phyloP scores from a whole-genome alignment of 192 early-diverging fungal species.

The Umbelopsis sp. region DNA sequence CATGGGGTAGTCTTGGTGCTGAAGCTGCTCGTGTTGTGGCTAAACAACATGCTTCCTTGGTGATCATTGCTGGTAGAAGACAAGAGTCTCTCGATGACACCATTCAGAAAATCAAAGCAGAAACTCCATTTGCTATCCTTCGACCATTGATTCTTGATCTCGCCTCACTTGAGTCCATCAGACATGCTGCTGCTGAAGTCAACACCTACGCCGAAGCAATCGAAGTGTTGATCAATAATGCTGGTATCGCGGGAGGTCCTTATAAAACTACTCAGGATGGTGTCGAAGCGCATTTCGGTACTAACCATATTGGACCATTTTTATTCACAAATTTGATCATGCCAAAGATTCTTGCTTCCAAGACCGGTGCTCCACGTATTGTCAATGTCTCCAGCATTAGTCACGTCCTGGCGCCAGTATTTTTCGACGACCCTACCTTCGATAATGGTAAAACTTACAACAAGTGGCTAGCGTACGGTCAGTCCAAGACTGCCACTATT shows the following conservation, averaged over 20 bases:
- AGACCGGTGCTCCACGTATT: background rate
- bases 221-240: constrained; percentile 22
- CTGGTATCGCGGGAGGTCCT: constrained; percentile 57
- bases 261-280: constrained; percentile 51
- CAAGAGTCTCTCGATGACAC: constrained; percentile 15
- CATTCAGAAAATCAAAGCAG: constrained; percentile 27
- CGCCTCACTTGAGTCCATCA: constrained; percentile 39
- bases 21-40: background rate
- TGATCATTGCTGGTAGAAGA: constrained; percentile 24
- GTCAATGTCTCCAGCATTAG: constrained; percentile 27
- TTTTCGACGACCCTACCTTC: background rate
- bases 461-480: constrained; percentile 16
- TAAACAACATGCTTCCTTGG: background rate
- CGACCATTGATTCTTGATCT: constrained; percentile 31
- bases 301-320: constrained; percentile 66
- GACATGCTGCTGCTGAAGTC: background rate
- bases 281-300: constrained; percentile 65
- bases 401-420: background rate
- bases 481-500: constrained; percentile 14
- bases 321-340: constrained; percentile 30
- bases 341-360: constrained; percentile 16
- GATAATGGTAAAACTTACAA: background rate
- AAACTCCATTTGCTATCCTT: constrained; percentile 19
- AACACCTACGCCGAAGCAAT: constrained; percentile 27
- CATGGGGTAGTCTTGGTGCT: constrained; percentile 9